Conservation (phyloP, 2,329 filamentous ascomycete species). For the Trichoderma sp. region DNA sequence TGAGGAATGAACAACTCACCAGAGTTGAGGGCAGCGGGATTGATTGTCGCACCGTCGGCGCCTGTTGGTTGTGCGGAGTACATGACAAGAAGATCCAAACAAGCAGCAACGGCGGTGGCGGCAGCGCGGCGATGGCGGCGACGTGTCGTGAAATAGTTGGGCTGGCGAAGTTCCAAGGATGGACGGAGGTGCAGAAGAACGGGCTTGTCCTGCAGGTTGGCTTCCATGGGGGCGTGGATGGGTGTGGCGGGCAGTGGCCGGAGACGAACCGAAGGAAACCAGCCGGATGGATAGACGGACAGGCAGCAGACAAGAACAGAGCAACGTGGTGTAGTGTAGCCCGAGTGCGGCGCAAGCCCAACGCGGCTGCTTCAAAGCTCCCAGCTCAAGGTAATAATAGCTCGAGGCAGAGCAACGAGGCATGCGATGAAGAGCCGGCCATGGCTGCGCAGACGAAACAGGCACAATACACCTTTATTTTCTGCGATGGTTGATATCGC, state of each 20-base stretch:
- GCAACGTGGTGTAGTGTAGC: conserved; percentile 8
- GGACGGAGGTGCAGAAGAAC: conserved; percentile 43
- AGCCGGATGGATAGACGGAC: conserved; percentile 2
- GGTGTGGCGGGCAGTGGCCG: conserved; percentile 21
- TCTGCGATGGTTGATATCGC: background rate
- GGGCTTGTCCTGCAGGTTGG: conserved; percentile 51
- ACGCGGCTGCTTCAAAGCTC: conserved; percentile 15
- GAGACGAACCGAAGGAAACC: conserved; percentile 9
- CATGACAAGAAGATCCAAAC: conserved; percentile 33
- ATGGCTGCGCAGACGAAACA: conserved; percentile 5
- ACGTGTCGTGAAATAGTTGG: conserved; percentile 63
- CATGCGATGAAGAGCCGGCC: background rate
- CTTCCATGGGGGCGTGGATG: conserved; percentile 23
- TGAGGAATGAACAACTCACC: conserved; percentile 52
- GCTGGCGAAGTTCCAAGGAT: conserved; percentile 39
- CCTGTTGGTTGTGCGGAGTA: conserved; percentile 56
- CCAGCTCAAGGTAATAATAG: background rate
- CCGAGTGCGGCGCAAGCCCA: conserved; percentile 19
- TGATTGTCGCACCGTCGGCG: conserved; percentile 85
- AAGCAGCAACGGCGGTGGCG: conserved; percentile 30
- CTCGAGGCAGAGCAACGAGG: background rate
- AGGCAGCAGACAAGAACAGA: conserved; percentile 6
- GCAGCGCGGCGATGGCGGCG: conserved; percentile 48
- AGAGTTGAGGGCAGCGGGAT: conserved; percentile 82
- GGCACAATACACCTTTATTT: background rate